phyloP scores from a whole-genome alignment of 768 basidiomycete genomes.

The Suillus alpinus region DNA sequence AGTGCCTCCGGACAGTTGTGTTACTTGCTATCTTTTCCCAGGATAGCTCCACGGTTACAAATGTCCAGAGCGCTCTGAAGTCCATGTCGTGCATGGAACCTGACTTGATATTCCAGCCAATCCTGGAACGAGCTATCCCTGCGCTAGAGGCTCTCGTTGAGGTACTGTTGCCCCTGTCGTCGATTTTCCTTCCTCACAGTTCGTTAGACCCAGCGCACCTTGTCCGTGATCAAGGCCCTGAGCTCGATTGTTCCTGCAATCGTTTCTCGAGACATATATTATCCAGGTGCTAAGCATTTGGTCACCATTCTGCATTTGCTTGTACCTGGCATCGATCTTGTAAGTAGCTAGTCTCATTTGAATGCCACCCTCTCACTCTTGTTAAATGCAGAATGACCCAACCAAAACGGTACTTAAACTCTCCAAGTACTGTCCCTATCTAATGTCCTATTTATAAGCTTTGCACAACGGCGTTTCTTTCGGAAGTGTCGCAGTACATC shows the following conservation, averaged over 20 bases:
- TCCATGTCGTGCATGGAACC: slow-evolving; percentile 84
- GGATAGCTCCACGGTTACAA: slow-evolving; percentile 67
- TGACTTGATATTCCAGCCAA: slow-evolving; percentile 75
- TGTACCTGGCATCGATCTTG: slow-evolving; percentile 85
- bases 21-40: slow-evolving; percentile 91
- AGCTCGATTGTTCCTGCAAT: slow-evolving; percentile 79
- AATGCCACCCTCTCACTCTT: neutral
- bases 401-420: slow-evolving; percentile 57
- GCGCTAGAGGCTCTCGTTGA: slow-evolving; percentile 88
- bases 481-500: slow-evolving; percentile 73
- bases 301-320: slow-evolving; percentile 76
- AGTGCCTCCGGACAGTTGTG: slow-evolving; percentile 75
- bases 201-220: slow-evolving; percentile 73
- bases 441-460: slow-evolving; percentile 39
- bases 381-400: slow-evolving; percentile 61
- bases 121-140: slow-evolving; percentile 81
- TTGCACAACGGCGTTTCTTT: slow-evolving; percentile 72
- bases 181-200: neutral
- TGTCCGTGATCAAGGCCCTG: slow-evolving; percentile 82
- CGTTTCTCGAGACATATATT: slow-evolving; percentile 75
- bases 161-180: slow-evolving; percentile 36
- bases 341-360: slow-evolving; percentile 30
- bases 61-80: slow-evolving; percentile 79
- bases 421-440: neutral
- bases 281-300: slow-evolving; percentile 79